These are phyloP conservation scores for Pseudevernia furfuracea DNA, from an alignment of 495 filamentous ascomycete species.

Conservation along the genomic window DNA sequence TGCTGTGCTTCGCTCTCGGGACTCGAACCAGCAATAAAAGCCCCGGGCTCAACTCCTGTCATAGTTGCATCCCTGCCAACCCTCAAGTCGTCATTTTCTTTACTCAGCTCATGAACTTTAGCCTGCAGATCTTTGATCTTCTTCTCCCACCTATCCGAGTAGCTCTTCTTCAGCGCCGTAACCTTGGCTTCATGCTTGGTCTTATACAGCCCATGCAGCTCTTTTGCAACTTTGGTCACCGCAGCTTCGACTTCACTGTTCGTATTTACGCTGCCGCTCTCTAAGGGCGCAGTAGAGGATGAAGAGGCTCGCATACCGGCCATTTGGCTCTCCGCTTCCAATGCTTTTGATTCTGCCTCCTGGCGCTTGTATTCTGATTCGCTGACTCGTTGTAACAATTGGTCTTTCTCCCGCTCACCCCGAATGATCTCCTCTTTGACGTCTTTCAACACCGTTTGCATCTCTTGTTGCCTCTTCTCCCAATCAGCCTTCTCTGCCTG, in stretches of 20 bases:
- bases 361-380: slow-evolving; percentile 67
- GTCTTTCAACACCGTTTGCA: slow-evolving; percentile 69
- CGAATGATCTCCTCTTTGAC: slow-evolving; percentile 75
- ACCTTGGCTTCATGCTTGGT: slow-evolving; percentile 95
- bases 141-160: slow-evolving; percentile 84
- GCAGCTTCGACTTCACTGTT: slow-evolving; percentile 67
- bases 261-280: slow-evolving; percentile 31
- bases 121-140: slow-evolving; percentile 66
- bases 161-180: slow-evolving; percentile 86
- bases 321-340: slow-evolving; percentile 66
- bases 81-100: slow-evolving; percentile 67
- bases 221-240: slow-evolving; percentile 81
- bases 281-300: slow-evolving; percentile 14
- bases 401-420: slow-evolving; percentile 66
- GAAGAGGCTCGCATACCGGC: slow-evolving; percentile 46
- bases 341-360: slow-evolving; percentile 44
- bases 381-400: slow-evolving; percentile 59
- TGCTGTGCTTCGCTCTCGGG: slow-evolving; percentile 16
- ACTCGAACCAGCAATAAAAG: slow-evolving; percentile 23
- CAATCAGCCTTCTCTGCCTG: slow-evolving; percentile 73
- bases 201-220: slow-evolving; percentile 91
- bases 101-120: slow-evolving; percentile 55
- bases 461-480: slow-evolving; percentile 75
- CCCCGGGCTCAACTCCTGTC: slow-evolving; percentile 47
- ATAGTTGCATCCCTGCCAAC: slow-evolving; percentile 57